These are phyloP conservation scores for Coemansia sp. DNA, from an alignment of 192 early-diverging fungal species.

Conservation along the genomic window DNA sequence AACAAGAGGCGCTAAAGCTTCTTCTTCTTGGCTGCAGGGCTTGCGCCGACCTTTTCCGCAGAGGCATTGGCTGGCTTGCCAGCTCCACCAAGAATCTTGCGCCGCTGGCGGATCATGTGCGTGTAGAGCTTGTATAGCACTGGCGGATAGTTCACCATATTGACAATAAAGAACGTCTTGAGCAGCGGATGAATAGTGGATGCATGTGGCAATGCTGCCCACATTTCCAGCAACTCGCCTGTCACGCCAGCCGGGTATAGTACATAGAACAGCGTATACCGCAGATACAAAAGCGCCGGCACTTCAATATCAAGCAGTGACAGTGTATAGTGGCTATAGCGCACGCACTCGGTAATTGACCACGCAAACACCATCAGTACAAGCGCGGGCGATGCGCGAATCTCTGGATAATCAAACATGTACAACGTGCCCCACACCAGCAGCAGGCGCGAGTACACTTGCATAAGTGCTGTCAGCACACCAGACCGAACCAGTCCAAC, in stretches of 20 bases:
- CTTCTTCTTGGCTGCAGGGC: slow-evolving; percentile 27
- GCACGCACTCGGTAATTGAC: slow-evolving; percentile 86
- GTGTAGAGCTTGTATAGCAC: slow-evolving; percentile 85
- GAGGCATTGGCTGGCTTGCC: not conserved
- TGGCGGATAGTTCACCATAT: slow-evolving; percentile 65
- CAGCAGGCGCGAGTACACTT: slow-evolving; percentile 83
- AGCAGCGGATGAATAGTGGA: slow-evolving; percentile 55
- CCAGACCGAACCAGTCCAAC: slow-evolving; percentile 80
- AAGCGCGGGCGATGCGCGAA: slow-evolving; percentile 66
- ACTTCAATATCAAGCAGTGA: slow-evolving; percentile 63
- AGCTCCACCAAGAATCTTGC: slow-evolving; percentile 64
- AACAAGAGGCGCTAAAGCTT: slow-evolving; percentile 92
- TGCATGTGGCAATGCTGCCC: slow-evolving; percentile 66
- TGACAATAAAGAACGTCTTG: slow-evolving; percentile 60
- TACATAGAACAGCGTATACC: slow-evolving; percentile 94
- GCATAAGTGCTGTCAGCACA: slow-evolving; percentile 74
- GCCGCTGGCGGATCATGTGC: slow-evolving; percentile 90
- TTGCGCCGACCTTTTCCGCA: not conserved
- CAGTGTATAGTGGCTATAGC: slow-evolving; percentile 88
- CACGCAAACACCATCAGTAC: slow-evolving; percentile 87
- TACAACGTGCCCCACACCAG: slow-evolving; percentile 81
- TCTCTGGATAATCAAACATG: slow-evolving; percentile 67
- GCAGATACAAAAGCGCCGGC: slow-evolving; percentile 35
- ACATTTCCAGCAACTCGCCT: slow-evolving; percentile 78
- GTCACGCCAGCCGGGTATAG: slow-evolving; percentile 90